Conservation (phyloP, 2,329 filamentous ascomycete genomes). For the Hypoxylon sp. region DNA sequence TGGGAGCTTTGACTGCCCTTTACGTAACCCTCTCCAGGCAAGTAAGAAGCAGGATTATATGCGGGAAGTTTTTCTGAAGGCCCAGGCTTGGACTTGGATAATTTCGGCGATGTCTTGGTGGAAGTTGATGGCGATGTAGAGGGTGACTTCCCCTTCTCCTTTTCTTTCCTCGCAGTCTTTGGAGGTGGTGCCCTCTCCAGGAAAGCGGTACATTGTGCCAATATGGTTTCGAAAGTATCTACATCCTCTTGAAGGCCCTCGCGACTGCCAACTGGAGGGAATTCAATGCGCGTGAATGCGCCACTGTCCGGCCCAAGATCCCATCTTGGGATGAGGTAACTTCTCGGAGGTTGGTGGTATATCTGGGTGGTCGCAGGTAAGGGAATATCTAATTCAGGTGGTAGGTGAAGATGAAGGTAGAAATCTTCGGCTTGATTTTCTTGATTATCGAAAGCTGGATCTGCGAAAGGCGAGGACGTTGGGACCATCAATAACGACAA, state of each 20-base stretch:
- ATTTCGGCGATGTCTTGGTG: conserved; percentile 47
- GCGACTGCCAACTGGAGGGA: conserved; percentile 79
- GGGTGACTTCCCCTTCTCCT: conserved; percentile 45
- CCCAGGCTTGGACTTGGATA: conserved; percentile 58
- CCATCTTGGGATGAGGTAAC: conserved; percentile 96
- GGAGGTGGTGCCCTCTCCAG: conserved; percentile 83
- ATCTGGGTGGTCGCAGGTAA: conserved; percentile 96
- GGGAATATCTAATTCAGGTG: conserved; percentile 92
- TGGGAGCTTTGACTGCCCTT: conserved; percentile 69
- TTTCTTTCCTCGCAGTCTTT: conserved; percentile 53
- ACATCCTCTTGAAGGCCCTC: conserved; percentile 88
- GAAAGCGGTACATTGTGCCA: conserved; percentile 98
- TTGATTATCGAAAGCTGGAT: conserved; percentile 64
- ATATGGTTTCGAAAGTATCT: conserved; percentile 96
- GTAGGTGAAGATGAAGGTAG: conserved; percentile 94
- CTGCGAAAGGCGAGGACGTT: conserved; percentile 79
- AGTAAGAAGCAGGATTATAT: conserved; percentile 88
- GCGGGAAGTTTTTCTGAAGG: conserved; percentile 63
- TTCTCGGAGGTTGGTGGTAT: conserved; percentile 92
- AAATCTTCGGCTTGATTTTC: conserved; percentile 86
- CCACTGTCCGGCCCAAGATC: conserved; percentile 89
- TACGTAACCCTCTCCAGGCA: conserved; percentile 83
- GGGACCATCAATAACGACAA: conserved; percentile 96
- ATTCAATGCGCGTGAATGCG: conserved; percentile 93
- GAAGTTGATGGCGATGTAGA: conserved; percentile 43